Evolutionary conservation across 768 basidiomycete genomes (phyloP), one percentile per base, ranked within the genome.

Genomic region (Pseudohyphozyma bogoriensis): DNA sequence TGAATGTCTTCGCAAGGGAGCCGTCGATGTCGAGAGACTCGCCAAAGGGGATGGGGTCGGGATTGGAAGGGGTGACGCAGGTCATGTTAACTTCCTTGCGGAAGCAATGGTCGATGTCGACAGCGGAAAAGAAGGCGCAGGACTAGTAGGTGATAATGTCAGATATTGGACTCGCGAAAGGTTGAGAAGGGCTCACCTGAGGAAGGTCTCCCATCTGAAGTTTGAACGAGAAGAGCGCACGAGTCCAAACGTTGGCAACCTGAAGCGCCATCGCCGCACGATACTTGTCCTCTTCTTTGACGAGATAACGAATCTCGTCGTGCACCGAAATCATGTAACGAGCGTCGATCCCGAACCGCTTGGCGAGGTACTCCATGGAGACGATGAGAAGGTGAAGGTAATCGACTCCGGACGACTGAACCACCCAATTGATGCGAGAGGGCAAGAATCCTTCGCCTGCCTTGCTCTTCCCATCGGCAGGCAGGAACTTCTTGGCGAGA

Each of bases 361-460:
- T 73, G 58, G 85, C 83, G 39, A 99, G 81, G 72, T 93, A 79
- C 62, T 90, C 83, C 92, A 96, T 97, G 8, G 89, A 82, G 50
- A 92, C 89, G 69, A 99, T 89, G 60, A 97, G 81, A 40, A 99
- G 83, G 70, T 99, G 95, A 12, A 97, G 84, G 71, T 99, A 97
- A 73, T 97, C 95, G 45, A 97, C 93, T 5, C 93, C 95, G 0
- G 91, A 95, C 5, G 92, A 96, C 70, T 97, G 95, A 9, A 97
- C 95, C 51, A 92, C 95, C 95, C 95, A 97, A 71, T 99, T 99
- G 76, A 97, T 92, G 45, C 95, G 83, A 9, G 90, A 95, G 0
- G 95, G 86, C 80, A 97, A 85, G 73, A 88, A 97, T 65, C 92
- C 88, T 62, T 89, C 88, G 59, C 80, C 81, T 1, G 67, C 69